A percentile compares a stretch with the other conserved stretches of the same genome.
phyloP scores from a whole-genome alignment of 345 rosid species.

The Lenwebbia sp. region DNA sequence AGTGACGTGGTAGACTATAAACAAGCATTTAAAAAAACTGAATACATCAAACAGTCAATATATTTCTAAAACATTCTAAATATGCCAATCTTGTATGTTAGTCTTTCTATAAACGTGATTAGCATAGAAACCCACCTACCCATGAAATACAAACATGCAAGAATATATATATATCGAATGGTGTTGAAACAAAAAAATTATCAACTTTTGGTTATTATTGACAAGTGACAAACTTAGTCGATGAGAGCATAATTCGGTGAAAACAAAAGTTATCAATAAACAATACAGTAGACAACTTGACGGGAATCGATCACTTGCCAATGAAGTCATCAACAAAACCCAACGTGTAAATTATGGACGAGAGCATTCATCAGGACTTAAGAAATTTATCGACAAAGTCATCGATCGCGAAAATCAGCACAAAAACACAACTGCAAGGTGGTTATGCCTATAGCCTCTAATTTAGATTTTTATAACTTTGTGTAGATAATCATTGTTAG shows the following conservation, averaged over 20 bases:
- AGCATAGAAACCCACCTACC: neutral
- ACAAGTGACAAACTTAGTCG: neutral
- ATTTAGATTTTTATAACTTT: neutral
- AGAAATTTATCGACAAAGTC: neutral
- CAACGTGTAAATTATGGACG: neutral
- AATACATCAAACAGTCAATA: neutral
- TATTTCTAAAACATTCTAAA: neutral
- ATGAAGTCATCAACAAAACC: neutral
- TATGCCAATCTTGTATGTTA: neutral
- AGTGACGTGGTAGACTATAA: neutral
- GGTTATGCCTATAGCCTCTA: neutral
- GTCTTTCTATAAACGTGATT: neutral
- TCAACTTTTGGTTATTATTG: neutral
- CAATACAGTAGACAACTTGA: neutral
- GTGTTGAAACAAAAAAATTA: neutral
- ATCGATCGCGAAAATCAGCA: neutral
- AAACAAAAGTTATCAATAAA: neutral
- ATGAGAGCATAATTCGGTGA: neutral
- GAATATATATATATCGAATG: neutral
- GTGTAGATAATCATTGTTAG: neutral
- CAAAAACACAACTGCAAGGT: neutral
- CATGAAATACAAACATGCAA: neutral
- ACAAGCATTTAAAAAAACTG: neutral
- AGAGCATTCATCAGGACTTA: neutral
- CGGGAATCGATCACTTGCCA: neutral